phyloP scores from a whole-genome alignment of 2,329 filamentous ascomycete species.

The Aspergillus tamarii region DNA sequence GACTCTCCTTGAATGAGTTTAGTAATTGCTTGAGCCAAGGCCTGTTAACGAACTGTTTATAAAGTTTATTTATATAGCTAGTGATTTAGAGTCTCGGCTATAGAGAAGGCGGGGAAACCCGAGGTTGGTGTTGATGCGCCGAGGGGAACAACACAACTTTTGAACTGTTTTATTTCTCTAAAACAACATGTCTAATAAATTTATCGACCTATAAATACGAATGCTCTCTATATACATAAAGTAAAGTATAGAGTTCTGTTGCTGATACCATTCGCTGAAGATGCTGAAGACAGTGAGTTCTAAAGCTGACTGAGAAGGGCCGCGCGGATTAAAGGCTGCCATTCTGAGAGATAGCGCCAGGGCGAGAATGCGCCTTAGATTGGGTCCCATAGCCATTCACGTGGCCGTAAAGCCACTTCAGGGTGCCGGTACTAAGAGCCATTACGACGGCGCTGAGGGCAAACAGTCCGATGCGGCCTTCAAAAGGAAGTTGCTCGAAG shows the following conservation, averaged over 20 bases:
- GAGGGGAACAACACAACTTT: not conserved
- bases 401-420: constrained; percentile 71
- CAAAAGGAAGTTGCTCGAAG: constrained; percentile 68
- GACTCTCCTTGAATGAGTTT: not conserved
- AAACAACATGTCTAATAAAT: not conserved
- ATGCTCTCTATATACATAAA: not conserved
- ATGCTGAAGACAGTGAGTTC: not conserved
- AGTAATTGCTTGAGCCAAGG: not conserved
- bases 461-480: constrained; percentile 71
- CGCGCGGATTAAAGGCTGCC: constrained; percentile 20
- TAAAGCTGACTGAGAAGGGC: not conserved
- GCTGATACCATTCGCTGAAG: constrained; percentile 4
- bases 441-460: constrained; percentile 70
- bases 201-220: not conserved
- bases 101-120: constrained; percentile 14
- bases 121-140: constrained; percentile 1
- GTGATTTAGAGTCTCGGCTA: constrained; percentile 9
- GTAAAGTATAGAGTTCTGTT: not conserved
- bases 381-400: constrained; percentile 42
- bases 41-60: not conserved
- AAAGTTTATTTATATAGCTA: not conserved
- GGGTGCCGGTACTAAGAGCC: constrained; percentile 67
- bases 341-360: constrained; percentile 34
- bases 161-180: not conserved
- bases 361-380: constrained; percentile 25